Evolutionary conservation across 805 yeast genomes (phyloP).

Genomic region (Kuraishia capsulata): DNA sequence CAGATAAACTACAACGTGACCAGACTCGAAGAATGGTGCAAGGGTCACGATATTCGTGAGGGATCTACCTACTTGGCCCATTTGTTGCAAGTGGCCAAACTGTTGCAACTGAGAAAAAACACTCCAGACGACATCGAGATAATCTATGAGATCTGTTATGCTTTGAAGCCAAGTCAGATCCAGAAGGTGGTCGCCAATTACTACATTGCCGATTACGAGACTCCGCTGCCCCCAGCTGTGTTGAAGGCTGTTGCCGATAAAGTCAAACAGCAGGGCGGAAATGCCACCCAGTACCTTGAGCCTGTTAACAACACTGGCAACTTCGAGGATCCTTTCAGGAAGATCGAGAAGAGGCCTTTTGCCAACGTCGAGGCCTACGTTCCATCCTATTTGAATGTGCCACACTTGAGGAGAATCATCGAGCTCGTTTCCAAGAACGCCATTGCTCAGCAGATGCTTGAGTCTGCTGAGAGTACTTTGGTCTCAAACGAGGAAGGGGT

Average conservation of each 20-base stretch:
- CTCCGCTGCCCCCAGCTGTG: slow-evolving; percentile 79
- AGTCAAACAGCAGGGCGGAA: slow-evolving; percentile 49
- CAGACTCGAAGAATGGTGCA: slow-evolving; percentile 97
- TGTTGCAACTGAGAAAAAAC: slow-evolving; percentile 84
- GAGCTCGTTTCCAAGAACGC: slow-evolving; percentile 84
- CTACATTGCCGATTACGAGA: slow-evolving; percentile 87
- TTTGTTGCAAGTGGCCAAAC: slow-evolving; percentile 85
- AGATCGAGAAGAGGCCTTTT: slow-evolving; percentile 67
- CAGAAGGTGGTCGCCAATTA: slow-evolving; percentile 88
- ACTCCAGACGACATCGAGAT: slow-evolving; percentile 85
- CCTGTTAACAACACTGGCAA: slow-evolving; percentile 63
- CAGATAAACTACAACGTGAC: slow-evolving; percentile 96
- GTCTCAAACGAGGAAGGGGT: slow-evolving; percentile 3
- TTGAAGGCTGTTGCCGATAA: slow-evolving; percentile 72
- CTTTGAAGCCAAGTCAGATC: slow-evolving; percentile 89
- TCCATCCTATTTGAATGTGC: slow-evolving; percentile 89
- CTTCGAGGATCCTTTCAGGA: slow-evolving; percentile 77
- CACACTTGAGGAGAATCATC: slow-evolving; percentile 78
- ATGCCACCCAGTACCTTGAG: slow-evolving; percentile 59
- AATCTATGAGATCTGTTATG: slow-evolving; percentile 90
- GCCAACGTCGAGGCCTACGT: slow-evolving; percentile 81
- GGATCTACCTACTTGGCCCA: slow-evolving; percentile 80
- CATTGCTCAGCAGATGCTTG: slow-evolving; percentile 43
- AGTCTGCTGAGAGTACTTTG: neutral
- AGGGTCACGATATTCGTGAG: slow-evolving; percentile 82